phyloP scores from a whole-genome alignment of 306 rosid species.

The Cicer bijugum region DNA sequence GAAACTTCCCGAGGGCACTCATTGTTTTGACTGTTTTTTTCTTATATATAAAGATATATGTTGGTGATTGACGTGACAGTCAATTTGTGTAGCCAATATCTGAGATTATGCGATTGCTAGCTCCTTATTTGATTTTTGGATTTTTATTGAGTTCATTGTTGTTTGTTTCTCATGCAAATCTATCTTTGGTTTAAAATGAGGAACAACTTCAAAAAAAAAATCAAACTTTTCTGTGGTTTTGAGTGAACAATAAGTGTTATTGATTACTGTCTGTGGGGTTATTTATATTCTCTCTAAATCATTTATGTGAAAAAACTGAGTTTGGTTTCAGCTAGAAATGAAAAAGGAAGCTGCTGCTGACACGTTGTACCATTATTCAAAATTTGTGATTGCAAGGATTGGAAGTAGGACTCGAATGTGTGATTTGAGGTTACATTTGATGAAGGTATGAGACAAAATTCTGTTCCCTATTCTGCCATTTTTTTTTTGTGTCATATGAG shows the following conservation, averaged over 20 bases:
- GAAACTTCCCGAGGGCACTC: not conserved
- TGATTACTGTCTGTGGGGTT: conserved; percentile 6
- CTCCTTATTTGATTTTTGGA: conserved; percentile 18
- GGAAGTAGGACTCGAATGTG: conserved; percentile 78
- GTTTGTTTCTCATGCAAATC: not conserved
- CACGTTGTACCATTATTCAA: conserved; percentile 79
- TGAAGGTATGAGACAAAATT: conserved; percentile 69
- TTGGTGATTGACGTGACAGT: not conserved
- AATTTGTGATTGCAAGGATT: conserved; percentile 78
- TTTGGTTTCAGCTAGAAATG: conserved; percentile 62
- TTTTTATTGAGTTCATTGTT: conserved; percentile 1
- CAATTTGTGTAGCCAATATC: conserved; percentile 4
- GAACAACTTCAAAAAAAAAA: conserved; percentile 14
- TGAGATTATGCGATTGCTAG: conserved; percentile 2
- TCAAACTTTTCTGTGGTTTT: conserved; percentile 15
- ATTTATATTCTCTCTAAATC: conserved; percentile 26
- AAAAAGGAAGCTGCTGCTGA: conserved; percentile 92
- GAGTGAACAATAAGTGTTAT: conserved; percentile 25
- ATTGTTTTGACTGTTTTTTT: conserved; percentile 24
- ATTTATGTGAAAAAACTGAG: conserved; percentile 28
- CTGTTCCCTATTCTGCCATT: too few relatives aligned
- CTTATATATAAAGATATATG: not conserved
- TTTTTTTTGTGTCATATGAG: conserved; percentile 1
- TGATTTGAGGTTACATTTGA: conserved; percentile 85
- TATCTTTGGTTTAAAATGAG: conserved; percentile 33